Evolutionary conservation across 176 grass and related monocot species (phyloP), one percentile per base, ranked within the genome.

Genomic region (Oryza glumipatula): DNA sequence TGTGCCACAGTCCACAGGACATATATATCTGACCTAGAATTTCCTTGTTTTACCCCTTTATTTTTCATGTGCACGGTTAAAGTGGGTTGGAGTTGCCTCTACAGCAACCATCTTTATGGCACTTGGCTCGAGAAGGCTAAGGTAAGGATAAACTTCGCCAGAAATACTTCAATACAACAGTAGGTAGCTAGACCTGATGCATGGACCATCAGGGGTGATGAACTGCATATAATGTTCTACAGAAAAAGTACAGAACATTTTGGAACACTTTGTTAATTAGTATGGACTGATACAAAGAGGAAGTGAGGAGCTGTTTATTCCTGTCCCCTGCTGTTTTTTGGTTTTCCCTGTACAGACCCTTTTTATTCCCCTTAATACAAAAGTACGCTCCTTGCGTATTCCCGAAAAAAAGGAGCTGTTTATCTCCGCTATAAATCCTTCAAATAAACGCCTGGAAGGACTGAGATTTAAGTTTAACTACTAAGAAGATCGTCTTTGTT

Each of bases 41-140:
- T 66, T 67, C 60, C 32, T 64, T 48, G 15, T 72, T 74, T 81
- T 63, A 80, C 73, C 68, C 6, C 30, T 3, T 32, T 32, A 32
- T 38, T 16, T 12, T 71, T 65, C 73, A 47, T 43, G n/a, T 63
- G 46, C 26, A n/a, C 10, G 58, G 76, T 78, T 79, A 49, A 68
- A 82, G 4, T 24, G 11, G 60, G 61, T 56, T 68, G 21, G 74
- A 14, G 45, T 8, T 81, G 82, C n/a, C 56, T 65, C 56, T 65
- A 43, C 36, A 78, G 79, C 65, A 82, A 38, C 45, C 36, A 54
- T 65, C 46, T 41, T 45, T 2, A 48, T 73, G 73, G 83, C 83
- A 82, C 83, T 67, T 90, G 73, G 73, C 73, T 68, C 83, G 38
- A 90, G 79, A 61, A 86, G 78, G 83, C 79, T 82, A 74, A 52